Base-by-base conservation (phyloP, 306 rosid genomes). In the Lathyrus oleraceus region DNA sequence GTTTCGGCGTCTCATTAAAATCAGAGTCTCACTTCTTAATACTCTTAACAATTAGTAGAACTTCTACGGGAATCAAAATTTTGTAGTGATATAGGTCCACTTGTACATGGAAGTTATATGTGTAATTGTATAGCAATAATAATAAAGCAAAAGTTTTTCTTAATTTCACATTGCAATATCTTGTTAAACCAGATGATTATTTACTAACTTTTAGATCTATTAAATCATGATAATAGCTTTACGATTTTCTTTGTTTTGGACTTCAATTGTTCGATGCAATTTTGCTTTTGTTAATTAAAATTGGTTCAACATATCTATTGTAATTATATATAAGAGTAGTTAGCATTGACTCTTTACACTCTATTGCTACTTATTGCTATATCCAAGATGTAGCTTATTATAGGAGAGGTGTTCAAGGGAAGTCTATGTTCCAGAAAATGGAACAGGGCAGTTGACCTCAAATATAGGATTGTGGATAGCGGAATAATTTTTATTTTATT, bases 21-120 rank as follows among this genome's bases (percentile, higher is more conserved):
- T 71, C 23, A 70, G 78, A 75, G 81, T 75, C 35, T 57, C 81
- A 45, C 73, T 70, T 48, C 74, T 75, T 27, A 75, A 80, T 49
- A 30, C 59, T 27, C 59, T 80, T 23, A 75, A 65, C 48, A 65
- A 66, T 57, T 76, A 71, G 67, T 27, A 27, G 10, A 23, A n/a
- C 14, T 12, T 25, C 5, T 11, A 16, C 62, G 6, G 28, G 21
- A n/a, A 39, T 58, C 38, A 19, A 42, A 72, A 15, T 72, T 77
- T 78, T 71, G 81, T 71, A 66, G 35, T 48, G 3, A n/a, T 7
- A 2, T 10, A 42, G 32, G 28, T 39, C 45, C 25, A 40, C 28
- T 51, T 40, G 71, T 72, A 72, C 43, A 66, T 65, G 47, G 0
- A 78, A 65, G 65, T 64, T 39, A 57, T 47, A 65, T 23, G 27